Evolutionary conservation across 306 rosid species (phyloP), one percentile per base, ranked within the genome.

Genomic region (Rosa multiflora): DNA sequence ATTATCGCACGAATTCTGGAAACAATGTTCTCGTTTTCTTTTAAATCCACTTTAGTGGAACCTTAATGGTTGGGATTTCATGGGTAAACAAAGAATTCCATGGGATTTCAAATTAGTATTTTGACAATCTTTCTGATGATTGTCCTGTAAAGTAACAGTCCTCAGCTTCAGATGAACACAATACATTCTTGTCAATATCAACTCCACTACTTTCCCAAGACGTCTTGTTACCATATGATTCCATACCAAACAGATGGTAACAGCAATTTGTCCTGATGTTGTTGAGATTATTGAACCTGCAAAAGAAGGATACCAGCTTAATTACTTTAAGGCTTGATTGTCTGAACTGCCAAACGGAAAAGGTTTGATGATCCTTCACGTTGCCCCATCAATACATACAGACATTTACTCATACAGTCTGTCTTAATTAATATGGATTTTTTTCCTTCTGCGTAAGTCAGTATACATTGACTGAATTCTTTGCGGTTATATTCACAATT

Each of bases 111-210:
- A 11, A 63, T 48, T 43, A 17, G 75, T 11, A 26, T 13, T 66
- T 53, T 61, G 14, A 29, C 13, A 76, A 76, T 26, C 29, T 26
- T 40, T 44, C 78, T 80, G 64, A 80, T 76, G 67, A 23, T 80
- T 83, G n/a, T 42, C 62, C 6, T 80, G 35, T 73, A 62, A 58
- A 40, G 43, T 66, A 70, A 79, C 86, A 94, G 99, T 88, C 87
- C 76, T 81, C 89, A 81, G 79, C 87, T 75, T 85, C 91, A 26
- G 83, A 91, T 78, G 87, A 94, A 39, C 85, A 73, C 37, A 62
- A 76, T 10, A 70, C 85, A 13, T 90, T 84, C 86, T 61, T 92
- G 90, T 92, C 98, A 72, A 87, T 95, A 82, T 91, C 95, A 53
- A 85, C 87, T 47, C 91, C 94, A 42, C 73, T 87, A 43, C 87